Percentiles rank a stretch among this genome's conserved stretches.
phyloP scores from a whole-genome alignment of 345 rosid genomes.

The sweet orange (Citrus sinensis) region DNA sequence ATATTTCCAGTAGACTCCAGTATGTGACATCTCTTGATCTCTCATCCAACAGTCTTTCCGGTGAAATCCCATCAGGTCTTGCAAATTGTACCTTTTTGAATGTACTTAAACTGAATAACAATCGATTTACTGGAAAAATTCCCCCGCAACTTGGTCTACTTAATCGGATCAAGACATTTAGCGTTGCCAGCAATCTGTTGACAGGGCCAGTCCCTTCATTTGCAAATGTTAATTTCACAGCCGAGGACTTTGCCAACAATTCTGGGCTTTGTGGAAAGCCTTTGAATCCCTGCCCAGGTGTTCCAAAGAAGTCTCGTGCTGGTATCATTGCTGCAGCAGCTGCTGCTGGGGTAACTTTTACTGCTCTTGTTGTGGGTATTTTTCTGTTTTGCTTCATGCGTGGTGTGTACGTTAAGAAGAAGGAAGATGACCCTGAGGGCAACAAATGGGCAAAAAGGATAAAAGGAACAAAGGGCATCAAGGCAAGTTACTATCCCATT shows the following conservation, averaged over 20 bases:
- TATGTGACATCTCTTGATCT: conserved; percentile 54
- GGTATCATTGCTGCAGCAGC: conserved; percentile 64
- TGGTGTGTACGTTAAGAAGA: conserved; percentile 30
- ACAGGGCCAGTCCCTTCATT: conserved; percentile 39
- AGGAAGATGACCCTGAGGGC: conserved; percentile 84
- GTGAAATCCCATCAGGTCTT: conserved; percentile 43
- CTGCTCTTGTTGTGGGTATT: conserved; percentile 52
- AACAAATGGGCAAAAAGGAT: conserved; percentile 85
- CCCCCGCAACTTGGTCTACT: conserved; percentile 49
- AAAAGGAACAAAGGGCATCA: conserved; percentile 56
- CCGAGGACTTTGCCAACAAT: conserved; percentile 44
- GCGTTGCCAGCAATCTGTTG: conserved; percentile 60
- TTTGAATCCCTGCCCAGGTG: conserved; percentile 33
- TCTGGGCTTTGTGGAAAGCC: conserved; percentile 56
- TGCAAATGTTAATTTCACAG: background rate
- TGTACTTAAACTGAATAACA: conserved; percentile 56
- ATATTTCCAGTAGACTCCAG: conserved; percentile 23
- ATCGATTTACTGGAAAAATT: conserved; percentile 56
- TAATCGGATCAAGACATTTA: conserved; percentile 45
- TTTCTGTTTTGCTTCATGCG: conserved; percentile 52
- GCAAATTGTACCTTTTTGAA: conserved; percentile 55
- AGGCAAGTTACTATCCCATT: conserved; percentile 44
- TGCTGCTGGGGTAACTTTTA: conserved; percentile 56
- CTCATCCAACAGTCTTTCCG: conserved; percentile 65
- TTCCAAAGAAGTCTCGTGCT: conserved; percentile 23